These are phyloP conservation scores for Claviceps spartinae DNA, from an alignment of 2,329 filamentous ascomycete genomes.

Conservation along the genomic window DNA sequence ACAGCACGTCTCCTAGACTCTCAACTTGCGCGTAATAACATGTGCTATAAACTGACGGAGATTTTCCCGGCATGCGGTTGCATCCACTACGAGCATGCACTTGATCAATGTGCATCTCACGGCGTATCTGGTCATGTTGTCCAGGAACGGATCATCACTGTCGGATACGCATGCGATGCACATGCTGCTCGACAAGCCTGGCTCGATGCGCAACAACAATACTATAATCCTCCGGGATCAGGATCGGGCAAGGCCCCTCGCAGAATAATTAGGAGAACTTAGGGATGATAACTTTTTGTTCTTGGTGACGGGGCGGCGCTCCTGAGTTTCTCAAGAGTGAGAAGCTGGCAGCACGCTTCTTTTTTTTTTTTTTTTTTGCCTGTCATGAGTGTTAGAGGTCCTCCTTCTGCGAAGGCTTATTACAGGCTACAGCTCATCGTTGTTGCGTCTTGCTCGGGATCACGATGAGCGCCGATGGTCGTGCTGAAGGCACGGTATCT, in stretches of 20 bases:
- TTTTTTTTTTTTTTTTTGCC: too few relatives aligned
- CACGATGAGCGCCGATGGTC: not conserved
- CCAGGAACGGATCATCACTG: constrained; percentile 63
- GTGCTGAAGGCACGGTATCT: not conserved
- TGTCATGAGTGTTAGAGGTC: too few relatives aligned
- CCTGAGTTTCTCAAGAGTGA: constrained; percentile 32
- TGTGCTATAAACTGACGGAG: constrained; percentile 83
- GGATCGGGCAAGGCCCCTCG: constrained; percentile 5
- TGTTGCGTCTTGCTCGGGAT: not conserved
- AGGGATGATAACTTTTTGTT: not conserved
- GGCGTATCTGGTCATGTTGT: constrained; percentile 59
- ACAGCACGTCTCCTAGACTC: constrained; percentile 2
- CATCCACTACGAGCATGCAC: constrained; percentile 74
- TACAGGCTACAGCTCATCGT: constrained; percentile 17
- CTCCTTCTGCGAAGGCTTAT: constrained; percentile 24
- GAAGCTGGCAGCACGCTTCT: constrained; percentile 32
- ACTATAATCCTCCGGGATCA: constrained; percentile 40
- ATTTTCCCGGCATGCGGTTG: constrained; percentile 78
- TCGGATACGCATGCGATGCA: constrained; percentile 60
- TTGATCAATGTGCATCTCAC: constrained; percentile 69
- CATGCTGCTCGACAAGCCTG: constrained; percentile 23
- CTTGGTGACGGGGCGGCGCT: constrained; percentile 23
- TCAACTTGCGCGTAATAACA: constrained; percentile 23
- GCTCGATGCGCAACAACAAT: constrained; percentile 25
- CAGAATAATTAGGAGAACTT: not conserved